phyloP scores from a whole-genome alignment of 2,329 filamentous ascomycete species.

The Trichocomaceae sp. region DNA sequence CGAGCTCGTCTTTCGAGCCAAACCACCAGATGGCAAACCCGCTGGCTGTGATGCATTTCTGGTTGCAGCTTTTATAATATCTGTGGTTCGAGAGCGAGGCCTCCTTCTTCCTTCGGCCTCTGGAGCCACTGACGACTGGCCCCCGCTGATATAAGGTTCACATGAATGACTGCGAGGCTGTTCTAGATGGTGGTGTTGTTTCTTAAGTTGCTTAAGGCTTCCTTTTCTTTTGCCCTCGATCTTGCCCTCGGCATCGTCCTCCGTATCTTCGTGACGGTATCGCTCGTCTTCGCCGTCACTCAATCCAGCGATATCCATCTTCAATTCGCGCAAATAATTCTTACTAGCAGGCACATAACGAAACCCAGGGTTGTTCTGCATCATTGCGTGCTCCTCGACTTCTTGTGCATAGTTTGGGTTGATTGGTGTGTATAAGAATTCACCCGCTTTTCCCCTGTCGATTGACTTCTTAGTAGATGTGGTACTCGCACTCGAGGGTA shows the following conservation, averaged over 20 bases:
- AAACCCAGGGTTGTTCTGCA: slow-evolving; percentile 20
- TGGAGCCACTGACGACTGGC: background rate
- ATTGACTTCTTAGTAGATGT: slow-evolving; percentile 4
- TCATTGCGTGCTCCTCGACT: slow-evolving; percentile 19
- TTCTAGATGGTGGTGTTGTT: background rate
- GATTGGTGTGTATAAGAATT: slow-evolving; percentile 32
- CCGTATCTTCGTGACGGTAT: slow-evolving; percentile 2
- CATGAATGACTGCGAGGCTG: slow-evolving; percentile 10
- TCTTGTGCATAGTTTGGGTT: slow-evolving; percentile 26
- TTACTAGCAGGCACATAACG: slow-evolving; percentile 28
- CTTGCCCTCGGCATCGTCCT: slow-evolving; percentile 3
- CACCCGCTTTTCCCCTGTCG: slow-evolving; percentile 12
- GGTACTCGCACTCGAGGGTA: slow-evolving; percentile 9
- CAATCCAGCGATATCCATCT: slow-evolving; percentile 15
- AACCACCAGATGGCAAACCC: background rate
- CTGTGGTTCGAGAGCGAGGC: background rate
- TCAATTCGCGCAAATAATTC: slow-evolving; percentile 22
- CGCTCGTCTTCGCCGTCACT: slow-evolving; percentile 10
- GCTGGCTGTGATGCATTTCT: slow-evolving; percentile 1
- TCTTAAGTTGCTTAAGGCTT: background rate
- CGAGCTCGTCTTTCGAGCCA: background rate
- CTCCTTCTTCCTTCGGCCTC: background rate
- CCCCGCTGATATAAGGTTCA: slow-evolving; percentile 2
- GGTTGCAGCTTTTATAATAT: slow-evolving; percentile 1
- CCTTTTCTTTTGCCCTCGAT: background rate